phyloP scores from a whole-genome alignment of 352 stramenopile genomes.

The Phytophthora podocarpi region DNA sequence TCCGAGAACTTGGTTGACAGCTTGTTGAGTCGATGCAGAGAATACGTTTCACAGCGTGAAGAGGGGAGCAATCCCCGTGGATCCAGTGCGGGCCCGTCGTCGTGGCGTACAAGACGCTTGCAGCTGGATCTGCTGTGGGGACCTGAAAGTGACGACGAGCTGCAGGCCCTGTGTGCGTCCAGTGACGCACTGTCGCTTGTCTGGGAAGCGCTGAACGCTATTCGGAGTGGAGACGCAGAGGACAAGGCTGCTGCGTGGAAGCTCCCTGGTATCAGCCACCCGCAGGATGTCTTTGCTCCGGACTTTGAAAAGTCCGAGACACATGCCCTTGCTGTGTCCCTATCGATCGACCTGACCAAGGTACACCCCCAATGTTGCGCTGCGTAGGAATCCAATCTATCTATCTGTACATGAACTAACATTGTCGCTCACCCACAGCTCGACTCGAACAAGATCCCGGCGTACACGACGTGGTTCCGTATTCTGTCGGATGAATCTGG shows the following conservation, averaged over 20 bases:
- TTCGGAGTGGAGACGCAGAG: conserved; percentile 34
- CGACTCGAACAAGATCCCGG: conserved; percentile 61
- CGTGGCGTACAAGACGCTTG: conserved; percentile 74
- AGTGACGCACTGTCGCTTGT: conserved; percentile 61
- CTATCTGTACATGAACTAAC: neutral
- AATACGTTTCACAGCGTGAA: conserved; percentile 71
- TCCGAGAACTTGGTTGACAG: conserved; percentile 72
- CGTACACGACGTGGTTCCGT: conserved; percentile 72
- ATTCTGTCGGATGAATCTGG: conserved; percentile 80
- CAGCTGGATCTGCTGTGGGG: conserved; percentile 73
- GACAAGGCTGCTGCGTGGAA: conserved; percentile 50
- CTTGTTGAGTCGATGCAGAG: conserved; percentile 69
- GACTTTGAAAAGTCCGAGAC: conserved; percentile 42
- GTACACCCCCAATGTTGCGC: conserved; percentile 27
- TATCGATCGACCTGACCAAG: conserved; percentile 56
- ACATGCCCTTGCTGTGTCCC: conserved; percentile 42
- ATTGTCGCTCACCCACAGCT: conserved; percentile 33
- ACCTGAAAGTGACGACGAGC: conserved; percentile 60
- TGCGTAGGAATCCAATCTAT: neutral
- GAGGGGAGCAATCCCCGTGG: conserved; percentile 65
- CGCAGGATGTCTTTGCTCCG: conserved; percentile 53
- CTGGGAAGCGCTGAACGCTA: conserved; percentile 63
- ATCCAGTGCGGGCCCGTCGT: conserved; percentile 43
- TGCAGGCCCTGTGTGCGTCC: conserved; percentile 59
- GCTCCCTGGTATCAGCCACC: conserved; percentile 56